Percentiles rank a stretch among this genome's conserved stretches.
phyloP scores from a whole-genome alignment of 257 asterid genomes.

The Lithospermum erythrorhizon region DNA sequence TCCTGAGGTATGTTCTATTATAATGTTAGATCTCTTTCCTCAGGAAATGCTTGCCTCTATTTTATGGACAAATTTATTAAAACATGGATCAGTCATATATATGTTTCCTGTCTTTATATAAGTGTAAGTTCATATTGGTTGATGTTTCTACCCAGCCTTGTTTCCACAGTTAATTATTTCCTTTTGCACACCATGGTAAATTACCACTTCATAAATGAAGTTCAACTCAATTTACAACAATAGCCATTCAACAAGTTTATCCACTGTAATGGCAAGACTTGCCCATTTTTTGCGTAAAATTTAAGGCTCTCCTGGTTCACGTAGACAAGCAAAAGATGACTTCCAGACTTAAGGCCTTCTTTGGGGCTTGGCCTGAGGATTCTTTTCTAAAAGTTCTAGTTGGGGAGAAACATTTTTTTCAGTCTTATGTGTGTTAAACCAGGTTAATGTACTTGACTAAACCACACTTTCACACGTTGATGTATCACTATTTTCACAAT shows the following conservation, averaged over 20 bases:
- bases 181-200: neutral
- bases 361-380: neutral
- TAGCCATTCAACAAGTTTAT: too few species aligned
- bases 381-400: neutral
- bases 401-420: neutral
- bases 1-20: constrained; percentile 53
- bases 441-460: too few species aligned
- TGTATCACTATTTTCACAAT: too few species aligned
- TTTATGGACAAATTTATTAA: too few species aligned
- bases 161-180: neutral
- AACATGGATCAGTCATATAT: neutral
- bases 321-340: neutral
- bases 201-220: neutral
- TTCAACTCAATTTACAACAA: neutral
- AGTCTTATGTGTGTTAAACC: neutral
- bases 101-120: neutral
- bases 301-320: neutral
- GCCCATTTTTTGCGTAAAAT: neutral
- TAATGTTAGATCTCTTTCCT: neutral
- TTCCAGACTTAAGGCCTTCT: neutral
- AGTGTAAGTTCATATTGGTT: neutral
- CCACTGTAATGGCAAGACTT: neutral
- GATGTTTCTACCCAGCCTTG: neutral
- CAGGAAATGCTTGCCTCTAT: neutral
- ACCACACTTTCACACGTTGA: too few species aligned